These are phyloP conservation scores for Filosporella fistucella DNA, from an alignment of 495 filamentous ascomycete species.

Conservation along the genomic window DNA sequence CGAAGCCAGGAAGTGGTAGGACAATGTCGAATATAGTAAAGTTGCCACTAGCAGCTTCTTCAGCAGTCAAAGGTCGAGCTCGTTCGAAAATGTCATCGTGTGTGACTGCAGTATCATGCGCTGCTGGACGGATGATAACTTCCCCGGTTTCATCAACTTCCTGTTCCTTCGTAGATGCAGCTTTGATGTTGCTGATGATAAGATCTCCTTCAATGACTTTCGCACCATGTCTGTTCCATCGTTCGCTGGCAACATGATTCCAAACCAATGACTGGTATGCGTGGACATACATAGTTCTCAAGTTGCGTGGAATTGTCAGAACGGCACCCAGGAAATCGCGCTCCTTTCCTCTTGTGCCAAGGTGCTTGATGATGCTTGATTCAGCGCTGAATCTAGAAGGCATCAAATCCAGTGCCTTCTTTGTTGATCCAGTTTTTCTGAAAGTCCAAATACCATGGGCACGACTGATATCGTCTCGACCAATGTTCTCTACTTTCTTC, in stretches of 20 bases:
- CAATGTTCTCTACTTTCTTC: conserved; percentile 33
- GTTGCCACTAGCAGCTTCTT: conserved; percentile 73
- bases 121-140: conserved; percentile 54
- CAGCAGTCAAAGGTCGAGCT: conserved; percentile 67
- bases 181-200: conserved; percentile 60
- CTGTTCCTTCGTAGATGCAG: conserved; percentile 33
- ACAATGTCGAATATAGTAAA: conserved; percentile 87
- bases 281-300: conserved; percentile 92
- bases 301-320: conserved; percentile 65
- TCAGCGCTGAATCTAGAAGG: conserved; percentile 83
- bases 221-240: conserved; percentile 67
- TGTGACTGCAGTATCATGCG: conserved; percentile 47
- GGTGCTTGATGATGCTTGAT: conserved; percentile 66
- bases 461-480: conserved; percentile 69
- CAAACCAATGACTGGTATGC: conserved; percentile 93
- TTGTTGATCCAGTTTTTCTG: conserved; percentile 47
- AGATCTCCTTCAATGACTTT: conserved; percentile 82
- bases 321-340: conserved; percentile 77
- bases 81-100: conserved; percentile 62
- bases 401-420: conserved; percentile 58
- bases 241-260: conserved; percentile 77
- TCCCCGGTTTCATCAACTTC: conserved; percentile 63
- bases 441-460: conserved; percentile 73
- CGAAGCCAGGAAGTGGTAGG: conserved; percentile 89
- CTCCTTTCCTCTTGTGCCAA: conserved; percentile 37